Evolutionary conservation across 176 grass and related monocot species (phyloP), one percentile per base, ranked within the genome.

Genomic region (Musa troglodytarum): DNA sequence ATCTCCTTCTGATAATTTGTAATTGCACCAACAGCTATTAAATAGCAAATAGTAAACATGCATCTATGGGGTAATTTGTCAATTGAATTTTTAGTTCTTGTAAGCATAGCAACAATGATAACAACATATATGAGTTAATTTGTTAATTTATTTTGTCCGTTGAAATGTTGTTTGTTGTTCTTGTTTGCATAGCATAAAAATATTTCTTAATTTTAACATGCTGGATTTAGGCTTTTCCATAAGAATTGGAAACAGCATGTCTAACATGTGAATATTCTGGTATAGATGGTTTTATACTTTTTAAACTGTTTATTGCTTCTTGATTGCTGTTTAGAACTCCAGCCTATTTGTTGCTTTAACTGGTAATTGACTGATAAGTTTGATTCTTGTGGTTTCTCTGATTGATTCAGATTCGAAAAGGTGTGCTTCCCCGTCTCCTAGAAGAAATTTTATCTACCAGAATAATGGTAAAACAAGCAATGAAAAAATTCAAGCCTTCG

Each of bases 401-500:
- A 43, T 69, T 78, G 82, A 55, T 90, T 54, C 74, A 97, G 93
- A 82, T 97, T 52, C 87, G 93, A 10, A 92, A 97, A 97, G 93
- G 93, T 76, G 86, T 93, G 66, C 80, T 97, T 52, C 93, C 93
- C 54, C 83, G 72, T 51, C 78, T 97, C 75, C 79, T 97, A 23
- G 83, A 92, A 52, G 93, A 97, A 80, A 90, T 97, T 86, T 79
- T 97, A 65, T 92, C 90, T 66, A 97, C 93, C 74, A 86, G 93
- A 83, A 90, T 97, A 82, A 83, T 93, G 93, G 79, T 90, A 68
- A 97, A 97, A 80, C 86, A 97, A 84, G 87, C 89, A 79, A 90
- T 97, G 87, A 97, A 97, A 81, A 97, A 85, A 63, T 76, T 97
- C 76, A 65, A 43, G 74, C 67, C 90, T 78, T 90, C 87, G 49